Conservation (phyloP, 768 basidiomycete species). For the Cystofilobasidium ferigula region DNA sequence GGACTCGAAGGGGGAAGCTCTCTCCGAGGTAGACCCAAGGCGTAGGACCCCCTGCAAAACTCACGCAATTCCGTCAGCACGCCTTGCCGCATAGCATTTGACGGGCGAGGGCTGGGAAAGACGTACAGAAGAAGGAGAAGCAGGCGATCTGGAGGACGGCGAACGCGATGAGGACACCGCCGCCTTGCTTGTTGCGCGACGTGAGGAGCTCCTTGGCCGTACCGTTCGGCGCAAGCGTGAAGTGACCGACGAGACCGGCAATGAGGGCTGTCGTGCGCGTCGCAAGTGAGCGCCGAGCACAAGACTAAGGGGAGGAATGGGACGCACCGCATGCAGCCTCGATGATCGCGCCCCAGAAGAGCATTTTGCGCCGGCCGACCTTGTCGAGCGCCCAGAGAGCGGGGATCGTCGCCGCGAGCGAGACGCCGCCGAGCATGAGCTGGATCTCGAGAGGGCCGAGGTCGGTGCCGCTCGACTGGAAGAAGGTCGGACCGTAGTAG, state of each 20-base stretch:
- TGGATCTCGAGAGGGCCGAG: constrained; percentile 64
- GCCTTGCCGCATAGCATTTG: too few species aligned
- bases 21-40: constrained; percentile 40
- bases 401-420: constrained; percentile 60
- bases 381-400: constrained; percentile 60
- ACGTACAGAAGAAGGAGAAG: constrained; percentile 61
- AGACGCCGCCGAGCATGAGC: constrained; percentile 61
- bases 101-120: constrained; percentile 28
- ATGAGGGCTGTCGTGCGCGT: constrained; percentile 26
- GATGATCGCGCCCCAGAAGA: constrained; percentile 53
- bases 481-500: constrained; percentile 55
- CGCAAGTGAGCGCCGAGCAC: neutral
- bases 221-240: constrained; percentile 48
- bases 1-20: constrained; percentile 68
- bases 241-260: constrained; percentile 62
- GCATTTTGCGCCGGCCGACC: constrained; percentile 63
- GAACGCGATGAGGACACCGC: constrained; percentile 57
- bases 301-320: constrained; percentile 1
- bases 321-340: constrained; percentile 41
- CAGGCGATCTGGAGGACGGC: constrained; percentile 65
- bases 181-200: constrained; percentile 48
- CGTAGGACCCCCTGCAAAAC: neutral
- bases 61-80: too few species aligned
- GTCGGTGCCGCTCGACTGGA: constrained; percentile 61
- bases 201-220: constrained; percentile 48